Evolutionary conservation across 169 alveolate genomes (phyloP).

Genomic region (Perkinsus olseni): DNA sequence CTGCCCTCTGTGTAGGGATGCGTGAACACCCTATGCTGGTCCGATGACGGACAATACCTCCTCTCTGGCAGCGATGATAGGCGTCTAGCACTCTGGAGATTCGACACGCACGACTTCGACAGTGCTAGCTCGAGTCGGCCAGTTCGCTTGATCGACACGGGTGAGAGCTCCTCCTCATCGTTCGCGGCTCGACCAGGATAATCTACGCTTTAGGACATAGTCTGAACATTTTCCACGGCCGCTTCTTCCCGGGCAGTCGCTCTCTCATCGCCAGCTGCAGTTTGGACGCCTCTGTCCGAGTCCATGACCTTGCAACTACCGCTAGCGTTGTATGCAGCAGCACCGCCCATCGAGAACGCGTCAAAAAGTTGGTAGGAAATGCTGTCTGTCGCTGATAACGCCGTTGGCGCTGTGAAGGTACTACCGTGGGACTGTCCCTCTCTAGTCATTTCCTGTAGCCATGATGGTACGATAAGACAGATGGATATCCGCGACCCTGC

Average conservation of each 20-base stretch:
- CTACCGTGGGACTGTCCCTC: background rate
- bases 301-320: background rate
- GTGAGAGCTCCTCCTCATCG: background rate
- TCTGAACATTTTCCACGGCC: background rate
- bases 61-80: background rate
- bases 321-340: background rate
- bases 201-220: background rate
- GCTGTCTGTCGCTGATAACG: background rate
- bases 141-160: background rate
- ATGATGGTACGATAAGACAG: background rate
- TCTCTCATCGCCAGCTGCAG: background rate
- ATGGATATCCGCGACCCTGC: background rate
- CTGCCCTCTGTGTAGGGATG: background rate
- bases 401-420: background rate
- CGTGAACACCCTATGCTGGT: background rate
- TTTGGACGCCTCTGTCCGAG: background rate
- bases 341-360: background rate
- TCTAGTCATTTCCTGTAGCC: background rate
- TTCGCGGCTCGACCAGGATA: background rate
- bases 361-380: background rate
- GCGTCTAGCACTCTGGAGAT: background rate
- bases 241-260: background rate
- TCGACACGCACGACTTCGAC: background rate
- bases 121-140: background rate
- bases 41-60: background rate